Evolutionary conservation across 495 filamentous ascomycete genomes (phyloP), one percentile per base, ranked within the genome.

Genomic region (Melanomma pulvis-pyrius): DNA sequence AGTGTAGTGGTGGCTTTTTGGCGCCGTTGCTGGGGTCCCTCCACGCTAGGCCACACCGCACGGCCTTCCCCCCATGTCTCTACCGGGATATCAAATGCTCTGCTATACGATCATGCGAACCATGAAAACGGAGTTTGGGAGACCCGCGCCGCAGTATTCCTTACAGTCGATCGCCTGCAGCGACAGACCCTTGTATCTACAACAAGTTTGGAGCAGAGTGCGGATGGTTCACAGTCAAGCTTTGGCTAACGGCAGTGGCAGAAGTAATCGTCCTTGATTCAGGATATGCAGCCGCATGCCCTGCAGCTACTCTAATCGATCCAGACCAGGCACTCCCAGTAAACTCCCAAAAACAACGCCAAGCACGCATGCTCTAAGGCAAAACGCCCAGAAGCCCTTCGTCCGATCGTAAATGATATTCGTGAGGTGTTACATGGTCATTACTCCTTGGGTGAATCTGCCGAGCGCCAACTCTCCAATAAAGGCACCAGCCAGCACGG

Each of bases 401-500:
- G 51, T 44, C 57, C 64, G 63, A 62, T 53, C 57, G 36, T 53
- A 21, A 25, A 57, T 4, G 25, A 26, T 24, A 66, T 8, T 51
- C 53, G 44, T 65, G 29, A 29, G 39, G 8, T n/a, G 17, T 59
- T 63, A 69, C 65, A 63, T 69, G n/a, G 24, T 32, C 65, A 63
- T 63, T 17, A 57, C 34, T 2, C 54, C 65, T 22, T 63, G 65
- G 44, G 76, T 75, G 69, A 87, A 92, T 65, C 93, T 81, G 13
- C 93, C 93, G 52, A 93, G 81, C 0, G 85, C 83, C 36, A 98
- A 78, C 76, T 93, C 93, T 15, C 93, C 93, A 3, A 94, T 70
- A 73, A 97, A 97, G 1, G 86, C 83, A 6, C 93, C 93, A 6
- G 79, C 90, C 24, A 98, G 84, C 0, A 96, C 84, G 1, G 93